Evolutionary conservation across 345 rosid genomes (phyloP).

Genomic region (Triadica sebifera): DNA sequence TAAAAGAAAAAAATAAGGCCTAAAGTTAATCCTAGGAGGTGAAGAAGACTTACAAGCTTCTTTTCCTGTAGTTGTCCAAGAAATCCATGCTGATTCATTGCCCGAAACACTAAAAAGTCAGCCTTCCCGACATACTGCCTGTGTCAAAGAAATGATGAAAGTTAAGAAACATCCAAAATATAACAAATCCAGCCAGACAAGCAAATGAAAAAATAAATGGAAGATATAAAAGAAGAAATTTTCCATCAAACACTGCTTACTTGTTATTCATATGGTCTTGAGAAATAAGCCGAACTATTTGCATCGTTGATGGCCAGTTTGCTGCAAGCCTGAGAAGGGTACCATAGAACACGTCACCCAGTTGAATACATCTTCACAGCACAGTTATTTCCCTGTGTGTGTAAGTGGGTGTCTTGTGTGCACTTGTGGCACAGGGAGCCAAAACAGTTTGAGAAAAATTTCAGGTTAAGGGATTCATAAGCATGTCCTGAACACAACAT

Average conservation of each 20-base stretch:
- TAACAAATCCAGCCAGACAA: constrained; percentile 4
- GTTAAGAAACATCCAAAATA: constrained; percentile 23
- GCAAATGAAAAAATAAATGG: constrained; percentile 8
- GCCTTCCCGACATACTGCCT: constrained; percentile 98
- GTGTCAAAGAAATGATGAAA: constrained; percentile 19
- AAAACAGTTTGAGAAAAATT: neutral
- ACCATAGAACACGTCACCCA: constrained; percentile 13
- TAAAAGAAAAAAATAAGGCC: neutral
- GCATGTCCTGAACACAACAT: neutral
- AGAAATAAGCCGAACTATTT: constrained; percentile 92
- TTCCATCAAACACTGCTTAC: constrained; percentile 41
- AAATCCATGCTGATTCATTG: constrained; percentile 94
- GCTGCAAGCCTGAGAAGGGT: constrained; percentile 78
- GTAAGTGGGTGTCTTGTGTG: neutral
- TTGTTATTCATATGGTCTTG: constrained; percentile 99
- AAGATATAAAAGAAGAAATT: constrained; percentile 11
- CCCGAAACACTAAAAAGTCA: constrained; percentile 91
- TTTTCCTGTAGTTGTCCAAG: constrained; percentile 95
- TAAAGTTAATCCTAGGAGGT: neutral
- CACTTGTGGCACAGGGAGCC: neutral
- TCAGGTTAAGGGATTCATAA: neutral
- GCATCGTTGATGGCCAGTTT: constrained; percentile 94
- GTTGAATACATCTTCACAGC: constrained; percentile 1
- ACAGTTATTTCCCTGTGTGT: no score
- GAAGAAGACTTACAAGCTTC: constrained; percentile 74